Evolutionary conservation across 2,329 filamentous ascomycete genomes (phyloP).

Genomic region (Penicillium thymicola): DNA sequence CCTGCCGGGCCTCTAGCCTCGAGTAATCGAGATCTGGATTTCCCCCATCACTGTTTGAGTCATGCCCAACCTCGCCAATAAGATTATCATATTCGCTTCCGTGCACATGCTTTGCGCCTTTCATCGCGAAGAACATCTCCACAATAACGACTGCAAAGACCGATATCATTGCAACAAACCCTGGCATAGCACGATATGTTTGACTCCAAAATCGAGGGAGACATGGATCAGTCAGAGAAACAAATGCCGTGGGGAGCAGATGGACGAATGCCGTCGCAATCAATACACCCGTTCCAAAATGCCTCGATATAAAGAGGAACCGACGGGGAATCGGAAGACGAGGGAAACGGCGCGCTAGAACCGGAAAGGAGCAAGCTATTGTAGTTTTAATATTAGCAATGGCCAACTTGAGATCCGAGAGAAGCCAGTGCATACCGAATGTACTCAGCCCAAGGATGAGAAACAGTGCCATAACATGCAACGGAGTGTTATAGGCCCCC

Average conservation of each 20-base stretch:
- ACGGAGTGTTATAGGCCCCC: slow-evolving; percentile 59
- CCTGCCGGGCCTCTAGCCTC: slow-evolving; percentile 18
- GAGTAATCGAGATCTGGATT: slow-evolving; percentile 23
- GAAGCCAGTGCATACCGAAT: slow-evolving; percentile 32
- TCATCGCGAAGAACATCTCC: slow-evolving; percentile 83
- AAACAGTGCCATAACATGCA: slow-evolving; percentile 66
- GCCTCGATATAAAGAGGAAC: slow-evolving; percentile 58
- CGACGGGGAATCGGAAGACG: slow-evolving; percentile 57
- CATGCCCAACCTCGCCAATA: slow-evolving; percentile 29
- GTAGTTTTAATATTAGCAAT: slow-evolving; percentile 8
- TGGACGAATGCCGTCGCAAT: slow-evolving; percentile 59
- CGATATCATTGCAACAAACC: slow-evolving; percentile 75
- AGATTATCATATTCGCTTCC: slow-evolving; percentile 51
- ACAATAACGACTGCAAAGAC: slow-evolving; percentile 79
- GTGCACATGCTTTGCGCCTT: slow-evolving; percentile 60
- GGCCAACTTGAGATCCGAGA: not conserved
- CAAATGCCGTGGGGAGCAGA: slow-evolving; percentile 61
- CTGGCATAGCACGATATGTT: slow-evolving; percentile 75
- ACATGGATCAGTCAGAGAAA: slow-evolving; percentile 60
- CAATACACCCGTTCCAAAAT: slow-evolving; percentile 57
- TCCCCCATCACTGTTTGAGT: slow-evolving; percentile 17
- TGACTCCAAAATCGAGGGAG: slow-evolving; percentile 76
- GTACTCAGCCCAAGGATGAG: slow-evolving; percentile 59
- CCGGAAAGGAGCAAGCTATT: slow-evolving; percentile 59
- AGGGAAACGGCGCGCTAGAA: slow-evolving; percentile 59